Conservation (phyloP, 2,329 filamentous ascomycete species). For the Penicillium capsulatum region DNA sequence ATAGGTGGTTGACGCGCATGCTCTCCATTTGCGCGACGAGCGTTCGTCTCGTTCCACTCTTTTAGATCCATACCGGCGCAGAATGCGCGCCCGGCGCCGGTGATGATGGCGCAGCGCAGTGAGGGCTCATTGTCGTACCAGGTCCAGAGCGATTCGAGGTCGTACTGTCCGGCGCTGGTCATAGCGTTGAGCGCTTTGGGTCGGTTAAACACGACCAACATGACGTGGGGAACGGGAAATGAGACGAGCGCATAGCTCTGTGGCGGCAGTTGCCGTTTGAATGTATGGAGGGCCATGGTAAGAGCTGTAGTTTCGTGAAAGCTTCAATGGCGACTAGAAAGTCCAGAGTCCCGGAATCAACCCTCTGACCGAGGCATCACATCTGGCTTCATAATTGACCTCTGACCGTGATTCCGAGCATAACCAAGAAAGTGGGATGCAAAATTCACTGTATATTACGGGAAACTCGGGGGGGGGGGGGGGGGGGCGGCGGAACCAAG, state of each 20-base stretch:
- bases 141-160: constrained; percentile 13
- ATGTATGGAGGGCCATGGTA: neutral
- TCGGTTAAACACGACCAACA: constrained; percentile 16
- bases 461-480: too few relatives aligned
- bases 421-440: too few relatives aligned
- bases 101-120: constrained; percentile 14
- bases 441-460: too few relatives aligned
- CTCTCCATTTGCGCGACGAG: constrained; percentile 11
- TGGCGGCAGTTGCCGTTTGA: constrained; percentile 11
- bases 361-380: too few relatives aligned
- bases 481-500: too few relatives aligned
- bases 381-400: too few relatives aligned
- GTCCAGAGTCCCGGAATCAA: too few relatives aligned
- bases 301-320: too few relatives aligned
- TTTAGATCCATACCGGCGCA: constrained; percentile 17
- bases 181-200: constrained; percentile 16
- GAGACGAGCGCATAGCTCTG: constrained; percentile 9
- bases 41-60: constrained; percentile 13
- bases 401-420: too few relatives aligned
- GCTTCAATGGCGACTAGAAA: too few relatives aligned
- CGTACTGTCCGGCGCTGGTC: constrained; percentile 15
- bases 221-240: constrained; percentile 12
- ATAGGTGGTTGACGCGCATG: constrained; percentile 9
- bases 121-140: constrained; percentile 17
- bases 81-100: constrained; percentile 15